Base-by-base conservation (phyloP, 306 rosid genomes). In the Cucurbita moschata region DNA sequence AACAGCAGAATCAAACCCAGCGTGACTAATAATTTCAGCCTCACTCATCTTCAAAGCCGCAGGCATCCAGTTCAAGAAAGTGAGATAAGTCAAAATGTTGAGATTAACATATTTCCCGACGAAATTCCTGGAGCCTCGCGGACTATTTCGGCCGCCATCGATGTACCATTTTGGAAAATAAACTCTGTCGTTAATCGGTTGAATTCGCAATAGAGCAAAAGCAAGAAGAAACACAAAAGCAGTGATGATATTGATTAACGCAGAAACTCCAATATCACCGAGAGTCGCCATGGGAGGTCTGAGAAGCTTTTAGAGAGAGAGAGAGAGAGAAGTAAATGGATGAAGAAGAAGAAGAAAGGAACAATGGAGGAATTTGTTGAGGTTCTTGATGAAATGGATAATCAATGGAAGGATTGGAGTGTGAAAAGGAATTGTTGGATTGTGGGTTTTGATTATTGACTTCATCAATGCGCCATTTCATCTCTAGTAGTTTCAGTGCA, bases 1-100 rank as follows among this genome's bases (percentile, higher is more conserved):
- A 84, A 77, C 95, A 84, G 96, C 97, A 82, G 99, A 94, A 80
- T 94, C 99, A 65, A 94, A 88, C 18, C 99, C 97, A 79, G 99
- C 97, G 82, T 91, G 97, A 82, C 49, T 79, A 70, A 89, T 87
- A 64, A 94, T 94, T 81, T 91, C 92, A 76, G 87, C 6, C 77
- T 94, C 96, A 66, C 76, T 73, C 97, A 89, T 91, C 83, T 83
- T 89, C 77, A 91, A 61, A 81, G 99, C 97, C 68, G 83, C 88
- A 44, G 99, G 99, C 96, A 94, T 94, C 99, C 99, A 94, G 55
- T 88, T 89, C 79, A 94, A 83, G 82, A 94, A 94, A 1, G 96
- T 80, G 13, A 94, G 15, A 59, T 94, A 94, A 79, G 99, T 94
- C 75, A 30, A 83, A 76, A 88, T 42, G 75, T 94, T 82, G 74